Percentiles rank a stretch among this genome's conserved stretches.
These are phyloP conservation scores for Lyophyllum semitale DNA, from an alignment of 768 basidiomycete species.

Conservation along the genomic window DNA sequence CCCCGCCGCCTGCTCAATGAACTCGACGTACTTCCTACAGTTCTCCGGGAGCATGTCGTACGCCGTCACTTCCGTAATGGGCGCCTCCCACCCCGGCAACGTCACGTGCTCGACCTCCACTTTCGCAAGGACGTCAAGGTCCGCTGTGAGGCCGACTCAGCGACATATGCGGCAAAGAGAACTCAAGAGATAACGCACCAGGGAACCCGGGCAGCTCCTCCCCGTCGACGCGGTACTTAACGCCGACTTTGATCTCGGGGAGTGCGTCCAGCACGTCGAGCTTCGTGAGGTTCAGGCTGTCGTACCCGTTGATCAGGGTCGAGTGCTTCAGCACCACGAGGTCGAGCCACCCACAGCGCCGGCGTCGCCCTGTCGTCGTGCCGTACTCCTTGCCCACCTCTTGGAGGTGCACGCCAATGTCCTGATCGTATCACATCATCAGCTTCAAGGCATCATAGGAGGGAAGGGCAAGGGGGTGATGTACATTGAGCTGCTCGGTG, in stretches of 20 bases:
- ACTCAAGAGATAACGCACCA: conserved; percentile 55
- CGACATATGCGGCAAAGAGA: too few species aligned
- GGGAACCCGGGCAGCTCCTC: conserved; percentile 85
- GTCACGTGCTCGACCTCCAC: conserved; percentile 89
- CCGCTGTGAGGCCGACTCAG: too few species aligned
- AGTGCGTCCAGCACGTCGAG: conserved; percentile 89
- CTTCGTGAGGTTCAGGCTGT: conserved; percentile 91
- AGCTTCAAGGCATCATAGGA: background rate
- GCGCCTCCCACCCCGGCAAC: conserved; percentile 87
- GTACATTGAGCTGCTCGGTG: conserved; percentile 88
- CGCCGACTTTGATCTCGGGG: conserved; percentile 83
- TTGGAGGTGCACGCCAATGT: conserved; percentile 84
- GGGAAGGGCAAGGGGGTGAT: conserved; percentile 17
- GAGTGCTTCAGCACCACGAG: conserved; percentile 94
- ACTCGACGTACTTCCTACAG: conserved; percentile 84
- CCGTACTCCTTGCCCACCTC: conserved; percentile 94
- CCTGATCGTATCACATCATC: conserved; percentile 40
- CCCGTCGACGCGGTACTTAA: conserved; percentile 78
- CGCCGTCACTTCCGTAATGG: conserved; percentile 62
- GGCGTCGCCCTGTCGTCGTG: conserved; percentile 86
- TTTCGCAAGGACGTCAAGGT: conserved; percentile 76
- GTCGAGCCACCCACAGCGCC: conserved; percentile 98
- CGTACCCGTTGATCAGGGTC: conserved; percentile 93
- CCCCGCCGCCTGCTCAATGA: conserved; percentile 75
- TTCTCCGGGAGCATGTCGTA: conserved; percentile 82